Base-by-base conservation (phyloP, 2,329 filamentous ascomycete species). In the Stenocarpella maydis region DNA sequence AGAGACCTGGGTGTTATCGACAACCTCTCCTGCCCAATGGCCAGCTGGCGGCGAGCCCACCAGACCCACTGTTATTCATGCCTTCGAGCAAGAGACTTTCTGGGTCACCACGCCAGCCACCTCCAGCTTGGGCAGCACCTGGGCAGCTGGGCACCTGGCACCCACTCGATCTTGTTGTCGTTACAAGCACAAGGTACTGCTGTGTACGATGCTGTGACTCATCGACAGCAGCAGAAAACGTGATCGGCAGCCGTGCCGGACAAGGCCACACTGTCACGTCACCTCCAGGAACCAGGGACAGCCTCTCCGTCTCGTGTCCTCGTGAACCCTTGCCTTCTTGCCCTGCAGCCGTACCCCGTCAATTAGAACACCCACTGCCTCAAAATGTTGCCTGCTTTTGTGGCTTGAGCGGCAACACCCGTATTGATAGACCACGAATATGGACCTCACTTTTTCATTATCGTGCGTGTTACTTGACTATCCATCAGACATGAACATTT, bases 101-200 rank as follows among this genome's bases (percentile, higher is more conserved):
- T 19, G 47, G 41, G 58, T 61, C 58, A 61, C 58, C 41, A 61
- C 39, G 26, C 53, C 53, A 58, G 53, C 53, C 52, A 55, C 52
- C 52, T 55, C 14, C 24, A n/a, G 37, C 39, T 28, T 60, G 54
- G 54, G 34, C 34, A 41, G 34, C 34, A 41, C 10, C 28, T 53
- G 52, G 6, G 34, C 5, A 10, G 6, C 17, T 28, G 39, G 55
- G 41, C 58, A 37, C 10, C 58, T 34, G 26, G 41, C 26, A 47
- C 24, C 58, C 58, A 61, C 41, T 61, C 58, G 41, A 47, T 47
- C 24, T 45, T 47, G 58, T 47, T 54, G 47, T 34, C 26, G 41
- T 34, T 34, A 31, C 55, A 45, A 17, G 39, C 5, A 24, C 55
- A 17, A 31, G 17, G 31, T n/a, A n/a, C 55, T 31, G 47, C 15